A percentile compares a stretch with the other conserved stretches of the same genome.
These are phyloP conservation scores for Spatholobus suberectus DNA, from an alignment of 306 rosid species.

Conservation along the genomic window DNA sequence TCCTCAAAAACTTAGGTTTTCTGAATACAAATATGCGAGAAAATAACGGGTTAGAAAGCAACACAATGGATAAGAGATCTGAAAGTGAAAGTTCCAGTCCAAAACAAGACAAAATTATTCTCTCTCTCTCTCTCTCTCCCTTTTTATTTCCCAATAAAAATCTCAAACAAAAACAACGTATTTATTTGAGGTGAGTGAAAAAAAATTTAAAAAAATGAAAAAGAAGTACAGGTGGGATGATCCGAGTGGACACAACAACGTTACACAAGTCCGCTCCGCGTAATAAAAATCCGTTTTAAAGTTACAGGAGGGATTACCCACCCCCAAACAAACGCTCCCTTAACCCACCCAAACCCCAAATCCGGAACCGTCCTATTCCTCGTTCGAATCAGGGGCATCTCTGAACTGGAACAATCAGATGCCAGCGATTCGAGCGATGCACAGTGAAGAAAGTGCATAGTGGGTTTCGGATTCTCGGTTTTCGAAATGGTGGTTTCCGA, in stretches of 20 bases:
- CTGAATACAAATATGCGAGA: not conserved
- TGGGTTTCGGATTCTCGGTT: slow-evolving; percentile 34
- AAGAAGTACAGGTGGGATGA: slow-evolving; percentile 23
- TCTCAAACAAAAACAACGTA: not conserved
- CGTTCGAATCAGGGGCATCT: not conserved
- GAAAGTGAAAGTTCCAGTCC: not conserved
- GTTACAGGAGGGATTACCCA: not conserved
- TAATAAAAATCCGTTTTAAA: slow-evolving; percentile 26
- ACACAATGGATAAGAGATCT: not conserved
- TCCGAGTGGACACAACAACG: slow-evolving; percentile 25
- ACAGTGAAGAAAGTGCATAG: not conserved
- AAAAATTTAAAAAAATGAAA: not conserved
- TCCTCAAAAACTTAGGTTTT: not conserved
- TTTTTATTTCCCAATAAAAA: not conserved
- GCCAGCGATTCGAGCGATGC: slow-evolving; percentile 35
- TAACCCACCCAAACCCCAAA: slow-evolving; percentile 36
- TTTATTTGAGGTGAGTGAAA: not conserved
- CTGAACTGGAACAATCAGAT: slow-evolving; percentile 26
- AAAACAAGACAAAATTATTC: slow-evolving; percentile 8
- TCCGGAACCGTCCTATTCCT: slow-evolving; percentile 9
- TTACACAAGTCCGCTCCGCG: slow-evolving; percentile 25
- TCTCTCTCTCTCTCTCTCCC: not conserved
- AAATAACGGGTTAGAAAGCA: not conserved
- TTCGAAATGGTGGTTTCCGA: slow-evolving; percentile 72
- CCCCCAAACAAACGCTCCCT: slow-evolving; percentile 48